Conservation (phyloP, 108 stramenopile genomes). For the Conticribra guillardii region DNA sequence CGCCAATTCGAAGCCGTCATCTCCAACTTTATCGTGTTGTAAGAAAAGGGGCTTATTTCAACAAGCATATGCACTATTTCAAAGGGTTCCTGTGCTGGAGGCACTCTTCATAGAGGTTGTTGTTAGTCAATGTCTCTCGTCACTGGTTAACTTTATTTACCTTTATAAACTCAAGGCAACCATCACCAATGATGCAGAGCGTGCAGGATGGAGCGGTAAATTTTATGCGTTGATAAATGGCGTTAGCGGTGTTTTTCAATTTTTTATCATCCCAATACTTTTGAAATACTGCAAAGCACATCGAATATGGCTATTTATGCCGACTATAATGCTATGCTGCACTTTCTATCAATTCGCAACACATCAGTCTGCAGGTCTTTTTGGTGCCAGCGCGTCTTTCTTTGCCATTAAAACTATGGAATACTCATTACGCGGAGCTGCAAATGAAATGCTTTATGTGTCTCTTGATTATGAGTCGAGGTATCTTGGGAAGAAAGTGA, state of each 20-base stretch:
- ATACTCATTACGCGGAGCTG: slow-evolving; percentile 57
- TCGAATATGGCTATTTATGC: slow-evolving; percentile 59
- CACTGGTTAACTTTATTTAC: slow-evolving; percentile 59
- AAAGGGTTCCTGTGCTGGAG: slow-evolving; percentile 58
- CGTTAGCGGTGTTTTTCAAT: slow-evolving; percentile 60
- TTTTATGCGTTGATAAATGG: slow-evolving; percentile 63
- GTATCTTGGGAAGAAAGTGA: slow-evolving; percentile 65
- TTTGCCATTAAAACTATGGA: slow-evolving; percentile 63
- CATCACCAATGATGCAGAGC: slow-evolving; percentile 52
- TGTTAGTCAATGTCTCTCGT: slow-evolving; percentile 56
- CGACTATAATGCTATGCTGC: slow-evolving; percentile 49
- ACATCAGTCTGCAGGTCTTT: slow-evolving; percentile 24
- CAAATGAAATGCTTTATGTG: slow-evolving; percentile 64
- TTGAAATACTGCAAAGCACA: slow-evolving; percentile 35
- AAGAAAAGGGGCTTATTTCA: slow-evolving; percentile 41
- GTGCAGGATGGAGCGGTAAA: slow-evolving; percentile 66
- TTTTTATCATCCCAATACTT: slow-evolving; percentile 56
- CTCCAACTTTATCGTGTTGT: slow-evolving; percentile 7
- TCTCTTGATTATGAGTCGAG: slow-evolving; percentile 65
- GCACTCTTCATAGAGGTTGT: slow-evolving; percentile 61
- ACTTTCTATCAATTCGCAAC: slow-evolving; percentile 40
- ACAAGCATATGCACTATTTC: slow-evolving; percentile 47
- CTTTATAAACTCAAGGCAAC: slow-evolving; percentile 52
- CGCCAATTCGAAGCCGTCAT: not conserved
- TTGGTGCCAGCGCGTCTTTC: slow-evolving; percentile 50